Evolutionary conservation across 768 basidiomycete species (phyloP).

Genomic region (Panaeolus papilionaceus): DNA sequence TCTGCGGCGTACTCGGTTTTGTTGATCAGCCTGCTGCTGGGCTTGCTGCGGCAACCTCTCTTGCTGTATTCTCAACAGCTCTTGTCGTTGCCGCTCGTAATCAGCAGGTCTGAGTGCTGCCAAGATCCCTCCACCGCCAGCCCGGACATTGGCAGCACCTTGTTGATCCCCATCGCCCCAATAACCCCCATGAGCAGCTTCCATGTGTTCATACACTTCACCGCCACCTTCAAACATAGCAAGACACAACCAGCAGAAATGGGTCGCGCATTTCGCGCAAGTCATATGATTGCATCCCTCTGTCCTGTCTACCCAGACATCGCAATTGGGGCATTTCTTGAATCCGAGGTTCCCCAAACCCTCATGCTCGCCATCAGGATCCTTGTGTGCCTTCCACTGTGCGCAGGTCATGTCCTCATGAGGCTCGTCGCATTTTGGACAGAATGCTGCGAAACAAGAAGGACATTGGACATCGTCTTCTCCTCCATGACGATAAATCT

Average conservation of each 20-base stretch:
- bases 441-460: conserved; percentile 56
- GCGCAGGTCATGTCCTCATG: conserved; percentile 61
- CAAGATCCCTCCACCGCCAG: not conserved
- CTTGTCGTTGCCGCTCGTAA: not conserved
- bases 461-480: conserved; percentile 46
- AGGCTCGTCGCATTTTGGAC: conserved; percentile 52
- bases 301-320: conserved; percentile 51
- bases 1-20: no score
- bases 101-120: not conserved
- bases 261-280: conserved; percentile 52
- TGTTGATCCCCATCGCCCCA: not conserved
- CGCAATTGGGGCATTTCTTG: conserved; percentile 55
- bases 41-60: no score
- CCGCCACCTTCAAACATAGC: conserved; percentile 37
- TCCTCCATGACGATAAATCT: conserved; percentile 57
- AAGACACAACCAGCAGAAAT: conserved; percentile 65
- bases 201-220: conserved; percentile 45
- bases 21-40: no score
- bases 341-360: conserved; percentile 45
- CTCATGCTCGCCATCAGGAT: conserved; percentile 46
- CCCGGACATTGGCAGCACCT: not conserved
- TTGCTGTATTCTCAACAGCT: conserved; percentile 3
- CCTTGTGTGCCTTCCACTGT: conserved; percentile 38
- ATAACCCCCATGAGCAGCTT: conserved; percentile 24
- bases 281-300: conserved; percentile 63